Evolutionary conservation across 1,139 yeast genomes (phyloP).

Genomic region (Yamadazyma trypodendri): DNA sequence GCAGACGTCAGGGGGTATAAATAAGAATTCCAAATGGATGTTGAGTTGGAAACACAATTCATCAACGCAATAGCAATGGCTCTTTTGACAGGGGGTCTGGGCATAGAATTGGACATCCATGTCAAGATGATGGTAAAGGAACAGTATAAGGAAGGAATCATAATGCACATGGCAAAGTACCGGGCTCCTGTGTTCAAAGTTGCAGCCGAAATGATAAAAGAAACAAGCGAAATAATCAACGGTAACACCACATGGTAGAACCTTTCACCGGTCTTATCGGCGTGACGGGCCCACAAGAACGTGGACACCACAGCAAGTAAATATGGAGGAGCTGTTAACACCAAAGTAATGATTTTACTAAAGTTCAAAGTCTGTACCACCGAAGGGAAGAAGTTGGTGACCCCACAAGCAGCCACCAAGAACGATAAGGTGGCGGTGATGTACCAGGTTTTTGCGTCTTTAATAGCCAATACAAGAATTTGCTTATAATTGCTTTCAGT

Average conservation of each 20-base stretch:
- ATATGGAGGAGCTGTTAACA: conserved; percentile 63
- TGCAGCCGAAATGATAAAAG: conserved; percentile 55
- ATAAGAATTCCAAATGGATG: conserved; percentile 55
- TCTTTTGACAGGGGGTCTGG: conserved; percentile 55
- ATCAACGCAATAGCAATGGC: conserved; percentile 52
- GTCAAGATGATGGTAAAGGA: conserved; percentile 55
- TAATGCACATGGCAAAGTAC: conserved; percentile 60
- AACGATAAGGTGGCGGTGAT: conserved; percentile 46
- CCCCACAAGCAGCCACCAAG: conserved; percentile 58
- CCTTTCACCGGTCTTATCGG: conserved; percentile 58
- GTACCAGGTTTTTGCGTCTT: conserved; percentile 48
- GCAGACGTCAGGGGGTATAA: conserved; percentile 42
- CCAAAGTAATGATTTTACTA: conserved; percentile 46
- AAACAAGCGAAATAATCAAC: conserved; percentile 39
- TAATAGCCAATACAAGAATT: conserved; percentile 39
- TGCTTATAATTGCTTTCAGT: conserved; percentile 34
- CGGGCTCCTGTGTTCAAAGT: conserved; percentile 58
- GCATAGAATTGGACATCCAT: conserved; percentile 54
- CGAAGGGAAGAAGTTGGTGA: conserved; percentile 61
- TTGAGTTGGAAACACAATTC: conserved; percentile 52
- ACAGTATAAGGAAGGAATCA: conserved; percentile 59
- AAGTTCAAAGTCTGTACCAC: conserved; percentile 57
- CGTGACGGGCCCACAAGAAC: conserved; percentile 54
- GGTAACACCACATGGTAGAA: conserved; percentile 52
- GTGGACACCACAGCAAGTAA: conserved; percentile 53